Percentiles rank a stretch among this genome's conserved stretches.
Conservation (phyloP, 2,329 filamentous ascomycete species). For the Sporothrix variecibatus region DNA sequence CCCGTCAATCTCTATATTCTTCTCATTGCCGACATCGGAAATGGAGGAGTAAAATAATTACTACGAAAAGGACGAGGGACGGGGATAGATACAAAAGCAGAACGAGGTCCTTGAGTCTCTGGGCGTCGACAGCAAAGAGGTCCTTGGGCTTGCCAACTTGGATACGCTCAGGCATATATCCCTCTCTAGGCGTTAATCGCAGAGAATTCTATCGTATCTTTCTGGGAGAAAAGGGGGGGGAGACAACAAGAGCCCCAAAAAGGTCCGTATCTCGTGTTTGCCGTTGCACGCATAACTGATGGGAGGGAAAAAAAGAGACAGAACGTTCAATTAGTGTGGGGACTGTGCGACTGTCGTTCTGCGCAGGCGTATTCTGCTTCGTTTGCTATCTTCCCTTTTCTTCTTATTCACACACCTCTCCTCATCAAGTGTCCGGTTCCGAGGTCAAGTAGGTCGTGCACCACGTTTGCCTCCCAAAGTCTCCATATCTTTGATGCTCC, state of each 20-base stretch:
- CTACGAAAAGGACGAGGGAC: neutral
- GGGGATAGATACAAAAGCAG: neutral
- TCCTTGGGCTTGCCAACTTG: neutral
- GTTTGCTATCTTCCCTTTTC: neutral
- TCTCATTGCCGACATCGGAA: neutral
- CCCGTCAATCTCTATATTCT: neutral
- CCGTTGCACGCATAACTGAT: neutral
- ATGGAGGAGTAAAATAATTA: neutral
- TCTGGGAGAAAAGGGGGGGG: too few species aligned
- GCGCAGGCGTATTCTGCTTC: conserved; percentile 5
- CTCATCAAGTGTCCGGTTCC: neutral
- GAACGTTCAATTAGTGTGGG: neutral
- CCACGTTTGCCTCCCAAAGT: neutral
- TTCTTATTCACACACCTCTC: neutral
- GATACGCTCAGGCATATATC: neutral
- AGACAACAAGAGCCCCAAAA: neutral
- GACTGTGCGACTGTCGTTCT: neutral
- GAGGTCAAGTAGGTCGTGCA: neutral
- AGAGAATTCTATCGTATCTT: too few species aligned
- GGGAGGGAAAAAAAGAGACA: neutral
- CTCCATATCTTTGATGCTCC: neutral
- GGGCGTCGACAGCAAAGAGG: neutral
- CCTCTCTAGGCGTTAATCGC: neutral
- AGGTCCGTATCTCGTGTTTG: neutral
- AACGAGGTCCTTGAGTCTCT: neutral